Percentiles rank a stretch among this genome's conserved stretches.
Evolutionary conservation across 2,329 filamentous ascomycete genomes (phyloP).

Genomic region (Neofusicoccum ribis): DNA sequence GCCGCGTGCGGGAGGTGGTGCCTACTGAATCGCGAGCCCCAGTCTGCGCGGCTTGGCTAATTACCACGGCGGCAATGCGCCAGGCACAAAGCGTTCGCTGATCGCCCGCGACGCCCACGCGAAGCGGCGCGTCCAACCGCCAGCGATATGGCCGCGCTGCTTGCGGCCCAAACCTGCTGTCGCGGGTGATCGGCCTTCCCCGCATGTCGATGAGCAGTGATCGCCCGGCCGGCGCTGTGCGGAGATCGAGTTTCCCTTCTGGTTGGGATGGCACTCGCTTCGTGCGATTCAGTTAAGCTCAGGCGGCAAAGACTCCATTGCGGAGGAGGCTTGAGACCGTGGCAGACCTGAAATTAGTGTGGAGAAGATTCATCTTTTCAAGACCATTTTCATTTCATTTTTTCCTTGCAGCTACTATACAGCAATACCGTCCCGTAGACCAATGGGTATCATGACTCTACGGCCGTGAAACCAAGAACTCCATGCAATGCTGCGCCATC

Average conservation of each 20-base stretch:
- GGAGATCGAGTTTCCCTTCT: slow-evolving; percentile 18
- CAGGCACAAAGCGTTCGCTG: slow-evolving; percentile 1
- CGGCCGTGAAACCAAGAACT: slow-evolving; percentile 1
- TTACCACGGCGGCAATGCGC: slow-evolving; percentile 14
- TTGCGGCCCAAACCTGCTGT: not conserved
- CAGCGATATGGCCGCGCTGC: not conserved
- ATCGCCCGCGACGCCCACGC: not conserved
- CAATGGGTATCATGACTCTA: slow-evolving; percentile 1
- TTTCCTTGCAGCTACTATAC: not conserved
- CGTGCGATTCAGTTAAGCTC: slow-evolving; percentile 15
- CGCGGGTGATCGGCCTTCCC: slow-evolving; percentile 18
- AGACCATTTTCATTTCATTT: slow-evolving; percentile 2
- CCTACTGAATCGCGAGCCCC: slow-evolving; percentile 19
- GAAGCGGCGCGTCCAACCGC: not conserved
- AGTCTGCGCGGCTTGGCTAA: slow-evolving; percentile 18
- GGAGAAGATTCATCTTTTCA: not conserved
- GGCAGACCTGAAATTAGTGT: not conserved
- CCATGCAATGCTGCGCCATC: not conserved
- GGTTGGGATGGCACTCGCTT: slow-evolving; percentile 2
- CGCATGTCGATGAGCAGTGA: slow-evolving; percentile 7
- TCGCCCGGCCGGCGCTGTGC: slow-evolving; percentile 8
- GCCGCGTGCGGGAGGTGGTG: slow-evolving; percentile 6
- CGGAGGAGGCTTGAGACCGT: slow-evolving; percentile 6
- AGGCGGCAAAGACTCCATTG: not conserved
- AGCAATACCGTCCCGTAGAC: not conserved